Conservation (phyloP, 164 flowering plant species). For the Magnolia officinalis region DNA sequence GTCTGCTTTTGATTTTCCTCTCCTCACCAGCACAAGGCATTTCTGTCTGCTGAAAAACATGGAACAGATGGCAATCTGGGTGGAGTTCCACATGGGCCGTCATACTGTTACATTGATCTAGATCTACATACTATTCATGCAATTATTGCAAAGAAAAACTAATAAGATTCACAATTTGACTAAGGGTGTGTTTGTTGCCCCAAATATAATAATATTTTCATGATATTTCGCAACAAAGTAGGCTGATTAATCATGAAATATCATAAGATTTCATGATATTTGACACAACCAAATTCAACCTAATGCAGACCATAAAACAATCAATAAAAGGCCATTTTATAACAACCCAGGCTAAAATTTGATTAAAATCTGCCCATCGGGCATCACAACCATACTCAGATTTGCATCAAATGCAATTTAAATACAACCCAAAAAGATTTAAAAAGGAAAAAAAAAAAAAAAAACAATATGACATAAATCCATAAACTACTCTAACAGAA, state of each 20-base stretch:
- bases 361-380: background rate
- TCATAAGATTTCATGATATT: background rate
- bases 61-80: no score
- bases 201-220: no score
- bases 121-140: no score
- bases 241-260: background rate
- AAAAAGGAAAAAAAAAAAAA: background rate
- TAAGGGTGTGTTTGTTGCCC: background rate
- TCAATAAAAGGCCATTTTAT: background rate
- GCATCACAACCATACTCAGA: background rate
- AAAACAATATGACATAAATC: constrained; percentile 3
- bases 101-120: no score
- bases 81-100: no score
- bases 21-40: no score
- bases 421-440: constrained; percentile 5
- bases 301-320: background rate
- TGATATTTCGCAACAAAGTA: background rate
- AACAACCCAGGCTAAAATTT: background rate
- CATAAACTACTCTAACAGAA: background rate
- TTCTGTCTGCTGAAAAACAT: no score
- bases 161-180: background rate
- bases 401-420: constrained; percentile 7
- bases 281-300: background rate
- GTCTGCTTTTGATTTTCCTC: no score
- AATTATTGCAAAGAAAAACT: background rate